Evolutionary conservation across 108 stramenopile genomes (phyloP), one percentile per base, ranked within the genome.

Genomic region (Nitzschia sp.): DNA sequence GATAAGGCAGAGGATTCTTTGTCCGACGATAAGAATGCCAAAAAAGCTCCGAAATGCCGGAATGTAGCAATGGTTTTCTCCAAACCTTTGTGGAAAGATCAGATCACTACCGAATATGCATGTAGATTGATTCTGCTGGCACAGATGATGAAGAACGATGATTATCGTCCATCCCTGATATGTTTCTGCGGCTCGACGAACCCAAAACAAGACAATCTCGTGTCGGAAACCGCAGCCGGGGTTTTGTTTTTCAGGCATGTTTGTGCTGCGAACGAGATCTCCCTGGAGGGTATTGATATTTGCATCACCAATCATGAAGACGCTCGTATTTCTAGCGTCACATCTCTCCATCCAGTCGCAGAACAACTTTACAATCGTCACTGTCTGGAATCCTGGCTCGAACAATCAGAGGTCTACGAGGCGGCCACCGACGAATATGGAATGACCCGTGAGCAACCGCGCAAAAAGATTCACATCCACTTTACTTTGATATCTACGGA

Each of bases 61-160:
- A 29, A 80, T 27, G 79, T 90, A 4, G 91, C 85, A 2, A 63
- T 93, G 45, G 76, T 90, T 6, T 83, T 93, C 69, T 83, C 85
- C 0, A 88, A 88, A 41, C 67, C 85, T 1, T 55, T 93, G 27
- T 61, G 71, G 28, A 59, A 79, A 19, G 88, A 88, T 78, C 79
- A 81, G 38, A 68, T 93, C 4, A 85, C 91, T 16, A 71, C 83
- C 0, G 88, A 93, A 71, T 89, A 90, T 63, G 88, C 88, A 9
- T 57, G 67, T 22, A 64, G 91, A 45, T 63, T 93, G n/a, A 74
- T 79, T 0, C 65, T 85, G 1, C 50, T 93, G 4, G 86, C 69
- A 26, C 71, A 79, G 38, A 29, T 84, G 9, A 67, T 93, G 45
- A 80, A 82, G 50, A 67, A 83, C 48, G 81, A 83, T n/a, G 19